phyloP scores from a whole-genome alignment of 2,329 filamentous ascomycete species.

The Arthrobotrys musiformis region DNA sequence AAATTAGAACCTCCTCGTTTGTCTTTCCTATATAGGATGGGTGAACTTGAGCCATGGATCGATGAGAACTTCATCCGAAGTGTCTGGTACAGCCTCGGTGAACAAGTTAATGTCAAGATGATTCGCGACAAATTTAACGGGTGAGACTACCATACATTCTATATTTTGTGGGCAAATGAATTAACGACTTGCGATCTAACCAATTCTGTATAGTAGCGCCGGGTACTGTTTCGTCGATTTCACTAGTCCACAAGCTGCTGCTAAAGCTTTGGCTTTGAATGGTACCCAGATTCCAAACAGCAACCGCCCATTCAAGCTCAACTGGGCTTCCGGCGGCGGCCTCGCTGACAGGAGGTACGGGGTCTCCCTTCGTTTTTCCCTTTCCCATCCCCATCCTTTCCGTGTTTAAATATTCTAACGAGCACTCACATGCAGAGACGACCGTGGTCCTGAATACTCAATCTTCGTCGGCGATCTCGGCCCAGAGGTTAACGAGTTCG shows the following conservation, averaged over 20 bases:
- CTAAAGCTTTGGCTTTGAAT: constrained; percentile 90
- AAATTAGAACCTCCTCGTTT: background rate
- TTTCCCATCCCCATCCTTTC: background rate
- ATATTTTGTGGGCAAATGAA: background rate
- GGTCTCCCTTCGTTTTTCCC: background rate
- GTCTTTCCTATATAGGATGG: constrained; percentile 76
- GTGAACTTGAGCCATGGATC: constrained; percentile 98
- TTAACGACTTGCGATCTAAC: constrained; percentile 59
- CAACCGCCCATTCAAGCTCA: constrained; percentile 94
- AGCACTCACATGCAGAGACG: constrained; percentile 74
- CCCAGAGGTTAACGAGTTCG: constrained; percentile 98
- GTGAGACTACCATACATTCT: constrained; percentile 70
- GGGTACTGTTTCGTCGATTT: constrained; percentile 99
- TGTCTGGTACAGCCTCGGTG: constrained; percentile 91
- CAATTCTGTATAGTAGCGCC: constrained; percentile 75
- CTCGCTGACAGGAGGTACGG: constrained; percentile 88
- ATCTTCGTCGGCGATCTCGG: constrained; percentile 99
- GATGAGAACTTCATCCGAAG: constrained; percentile 98
- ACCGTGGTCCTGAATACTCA: constrained; percentile 93
- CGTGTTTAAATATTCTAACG: constrained; percentile 4
- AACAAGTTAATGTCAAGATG: constrained; percentile 98
- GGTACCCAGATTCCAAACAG: constrained; percentile 92
- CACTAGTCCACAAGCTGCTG: constrained; percentile 80
- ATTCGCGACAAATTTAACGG: constrained; percentile 99
- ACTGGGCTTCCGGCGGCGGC: constrained; percentile 97